Base-by-base conservation (phyloP, 441 rosid species). In the Brassica hybrid region DNA sequence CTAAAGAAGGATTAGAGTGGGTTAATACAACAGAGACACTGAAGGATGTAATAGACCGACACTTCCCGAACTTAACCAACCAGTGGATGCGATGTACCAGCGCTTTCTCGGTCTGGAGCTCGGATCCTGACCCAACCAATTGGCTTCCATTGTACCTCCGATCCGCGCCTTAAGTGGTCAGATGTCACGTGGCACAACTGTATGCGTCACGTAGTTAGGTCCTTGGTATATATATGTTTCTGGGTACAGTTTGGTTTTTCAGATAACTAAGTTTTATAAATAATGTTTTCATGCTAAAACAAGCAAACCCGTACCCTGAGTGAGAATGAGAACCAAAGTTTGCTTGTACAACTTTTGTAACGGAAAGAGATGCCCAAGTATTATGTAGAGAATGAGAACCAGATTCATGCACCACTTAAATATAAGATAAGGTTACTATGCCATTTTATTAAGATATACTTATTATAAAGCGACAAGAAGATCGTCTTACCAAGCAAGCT, bases 61-160 rank as follows among this genome's bases (percentile, higher is more conserved):
- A n/a, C n/a, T n/a, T 82, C 68, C 93, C 87, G 1, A 68, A 12
- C 4, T 76, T 91, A 87, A 85, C 90, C 13, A 61, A 71, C 16
- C 81, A 90, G 74, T 90, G 91, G 86, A 88, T 90, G 93, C 79
- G 81, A 65, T 83, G 86, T 80, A 79, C 89, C 7, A 86, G 89
- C 63, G 91, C 92, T 9, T 88, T 91, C 75, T 82, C 89, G 0
- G 85, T 90, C 25, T 87, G 93, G 94, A 84, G 86, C 75, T 88
- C 84, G 1, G 72, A 77, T n/a, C 89, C 88, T 38, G 64, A 76
- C 62, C 70, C 45, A 41, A 43, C 56, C 16, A 83, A 23, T 48
- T 83, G 78, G 70, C 58, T 86, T 50, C 90, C 89, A 8, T 75
- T 86, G 27, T 88, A 86, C 69, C 48, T 88, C 61, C 73, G 88